These are phyloP conservation scores for Hypoxylon sp. DNA, from an alignment of 2,329 filamentous ascomycete species.

Conservation along the genomic window DNA sequence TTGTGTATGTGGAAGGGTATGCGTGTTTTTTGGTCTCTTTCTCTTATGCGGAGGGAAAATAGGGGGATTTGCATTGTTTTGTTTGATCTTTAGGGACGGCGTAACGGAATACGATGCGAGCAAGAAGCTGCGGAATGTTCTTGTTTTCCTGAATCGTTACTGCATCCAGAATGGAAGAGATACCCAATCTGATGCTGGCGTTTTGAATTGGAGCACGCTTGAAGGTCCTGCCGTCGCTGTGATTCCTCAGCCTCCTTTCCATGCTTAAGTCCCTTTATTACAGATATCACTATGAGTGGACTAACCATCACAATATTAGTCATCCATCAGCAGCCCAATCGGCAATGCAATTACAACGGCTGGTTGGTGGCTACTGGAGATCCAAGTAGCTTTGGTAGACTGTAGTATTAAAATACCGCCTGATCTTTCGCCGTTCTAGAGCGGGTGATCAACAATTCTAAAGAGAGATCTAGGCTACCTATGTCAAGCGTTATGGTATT, in stretches of 20 bases:
- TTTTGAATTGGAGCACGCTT: conserved; percentile 41
- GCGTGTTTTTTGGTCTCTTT: conserved; percentile 32
- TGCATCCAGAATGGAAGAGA: conserved; percentile 44
- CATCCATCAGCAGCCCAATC: background rate
- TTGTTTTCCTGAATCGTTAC: conserved; percentile 38
- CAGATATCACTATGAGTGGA: background rate
- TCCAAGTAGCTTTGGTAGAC: background rate
- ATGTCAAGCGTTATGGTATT: conserved; percentile 33
- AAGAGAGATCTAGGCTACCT: conserved; percentile 20
- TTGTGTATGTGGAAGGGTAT: conserved; percentile 18
- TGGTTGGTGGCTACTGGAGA: conserved; percentile 12
- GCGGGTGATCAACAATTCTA: conserved; percentile 11
- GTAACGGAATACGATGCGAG: conserved; percentile 45
- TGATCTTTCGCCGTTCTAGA: conserved; percentile 22
- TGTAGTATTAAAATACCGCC: conserved; percentile 10
- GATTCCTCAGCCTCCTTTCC: conserved; percentile 9
- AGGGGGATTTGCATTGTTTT: conserved; percentile 39
- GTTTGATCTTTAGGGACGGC: conserved; percentile 45
- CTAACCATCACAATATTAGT: background rate
- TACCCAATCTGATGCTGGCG: conserved; percentile 46
- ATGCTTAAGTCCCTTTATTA: background rate
- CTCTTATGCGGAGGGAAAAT: conserved; percentile 34
- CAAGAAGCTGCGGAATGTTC: conserved; percentile 42
- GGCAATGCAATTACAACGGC: conserved; percentile 3
- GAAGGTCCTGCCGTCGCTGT: conserved; percentile 8